Evolutionary conservation across 139 green algal genomes (phyloP).

Genomic region (Spirogloea muscicola): DNA sequence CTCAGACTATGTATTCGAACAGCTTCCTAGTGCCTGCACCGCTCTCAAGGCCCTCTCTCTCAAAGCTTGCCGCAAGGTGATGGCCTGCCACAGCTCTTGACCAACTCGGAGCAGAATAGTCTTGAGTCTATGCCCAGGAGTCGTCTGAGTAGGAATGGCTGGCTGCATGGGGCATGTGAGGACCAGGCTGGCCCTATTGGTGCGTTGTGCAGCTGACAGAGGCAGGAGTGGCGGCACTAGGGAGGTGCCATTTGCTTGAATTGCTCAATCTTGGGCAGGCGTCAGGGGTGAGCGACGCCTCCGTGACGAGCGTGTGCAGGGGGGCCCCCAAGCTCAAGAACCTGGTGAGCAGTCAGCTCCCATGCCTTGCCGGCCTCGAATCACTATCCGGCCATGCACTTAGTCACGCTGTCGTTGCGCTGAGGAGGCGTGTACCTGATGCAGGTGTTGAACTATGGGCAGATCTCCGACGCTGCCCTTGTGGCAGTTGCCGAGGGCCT

Average conservation of each 20-base stretch:
- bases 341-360: no score
- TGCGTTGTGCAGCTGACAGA: constrained; percentile 14
- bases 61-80: constrained; percentile 36
- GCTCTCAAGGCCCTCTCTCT: constrained; percentile 15
- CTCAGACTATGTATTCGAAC: constrained; percentile 15
- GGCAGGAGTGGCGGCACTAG: constrained; percentile 7
- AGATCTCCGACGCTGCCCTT: constrained; percentile 15
- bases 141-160: no score
- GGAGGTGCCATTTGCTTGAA: not conserved
- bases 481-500: constrained; percentile 1
- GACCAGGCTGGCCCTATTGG: no score
- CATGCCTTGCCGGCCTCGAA: no score
- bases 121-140: no score
- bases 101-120: no score
- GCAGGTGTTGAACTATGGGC: constrained; percentile 44
- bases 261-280: constrained; percentile 25
- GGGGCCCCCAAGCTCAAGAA: not conserved
- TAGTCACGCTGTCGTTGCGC: no score
- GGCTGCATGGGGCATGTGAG: no score
- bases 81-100: no score
- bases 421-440: no score
- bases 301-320: not conserved
- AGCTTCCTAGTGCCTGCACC: constrained; percentile 11
- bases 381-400: no score
- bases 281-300: not conserved